These are phyloP conservation scores for Leccinum arenicola DNA, from an alignment of 768 basidiomycete genomes.

Conservation along the genomic window DNA sequence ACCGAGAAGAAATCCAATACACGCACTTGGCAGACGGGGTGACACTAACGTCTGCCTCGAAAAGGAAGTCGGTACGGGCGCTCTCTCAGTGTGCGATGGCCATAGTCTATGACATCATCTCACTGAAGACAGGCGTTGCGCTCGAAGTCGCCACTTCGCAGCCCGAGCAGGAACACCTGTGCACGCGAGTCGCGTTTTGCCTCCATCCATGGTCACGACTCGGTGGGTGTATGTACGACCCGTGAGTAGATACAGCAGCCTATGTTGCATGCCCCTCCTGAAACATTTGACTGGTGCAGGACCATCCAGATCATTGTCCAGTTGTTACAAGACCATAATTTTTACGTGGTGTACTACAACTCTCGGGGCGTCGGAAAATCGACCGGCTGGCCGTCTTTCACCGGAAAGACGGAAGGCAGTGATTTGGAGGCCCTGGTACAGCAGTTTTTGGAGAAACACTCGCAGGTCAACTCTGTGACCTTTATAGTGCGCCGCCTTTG, in stretches of 20 bases:
- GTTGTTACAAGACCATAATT: constrained; percentile 43
- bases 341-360: constrained; percentile 69
- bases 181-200: constrained; percentile 59
- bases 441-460: constrained; percentile 46
- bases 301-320: constrained; percentile 45
- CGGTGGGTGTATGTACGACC: constrained; percentile 72
- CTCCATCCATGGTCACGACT: constrained; percentile 87
- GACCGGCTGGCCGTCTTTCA: constrained; percentile 69
- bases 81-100: not conserved
- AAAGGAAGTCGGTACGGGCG: constrained; percentile 5
- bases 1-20: not conserved
- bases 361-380: constrained; percentile 77
- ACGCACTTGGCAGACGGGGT: not conserved
- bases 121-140: constrained; percentile 38
- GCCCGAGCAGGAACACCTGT: constrained; percentile 20
- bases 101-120: constrained; percentile 4
- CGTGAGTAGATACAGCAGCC: constrained; percentile 46
- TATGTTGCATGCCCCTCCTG: not conserved
- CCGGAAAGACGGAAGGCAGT: constrained; percentile 64
- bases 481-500: constrained; percentile 50
- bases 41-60: not conserved
- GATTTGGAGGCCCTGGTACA: constrained; percentile 64
- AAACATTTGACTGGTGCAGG: constrained; percentile 6
- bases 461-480: constrained; percentile 48
- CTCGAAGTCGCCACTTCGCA: constrained; percentile 40